Conservation (phyloP, 1,139 yeast species). For the Taphrina deformans region DNA sequence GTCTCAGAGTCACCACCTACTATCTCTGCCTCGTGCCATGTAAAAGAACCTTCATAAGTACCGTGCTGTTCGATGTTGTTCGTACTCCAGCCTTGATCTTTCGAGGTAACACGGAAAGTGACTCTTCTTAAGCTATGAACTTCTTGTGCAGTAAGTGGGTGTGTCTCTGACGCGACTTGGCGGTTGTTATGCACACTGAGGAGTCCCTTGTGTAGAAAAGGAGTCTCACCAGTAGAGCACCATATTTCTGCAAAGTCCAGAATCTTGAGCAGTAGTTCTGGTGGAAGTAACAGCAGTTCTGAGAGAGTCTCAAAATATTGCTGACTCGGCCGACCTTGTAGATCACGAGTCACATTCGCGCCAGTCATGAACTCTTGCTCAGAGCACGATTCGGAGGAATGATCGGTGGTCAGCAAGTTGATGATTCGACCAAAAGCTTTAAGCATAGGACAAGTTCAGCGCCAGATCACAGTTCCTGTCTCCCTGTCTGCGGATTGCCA, state of each 20-base stretch:
- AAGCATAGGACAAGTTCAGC: neutral
- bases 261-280: neutral
- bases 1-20: neutral
- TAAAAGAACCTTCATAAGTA: conserved; percentile 13
- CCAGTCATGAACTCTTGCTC: neutral
- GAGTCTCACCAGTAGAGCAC: neutral
- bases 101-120: neutral
- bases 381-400: neutral
- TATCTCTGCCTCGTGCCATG: conserved; percentile 26
- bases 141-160: neutral
- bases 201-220: neutral
- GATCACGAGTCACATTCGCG: neutral
- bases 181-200: neutral
- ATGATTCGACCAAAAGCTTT: neutral
- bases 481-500: no score
- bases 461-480: no score
- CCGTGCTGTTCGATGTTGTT: neutral
- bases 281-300: neutral
- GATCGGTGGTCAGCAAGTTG: neutral
- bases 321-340: neutral
- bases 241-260: conserved; percentile 14
- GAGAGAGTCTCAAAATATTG: neutral
- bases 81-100: conserved; percentile 25
- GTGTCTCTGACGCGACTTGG: conserved; percentile 4
- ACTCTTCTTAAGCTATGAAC: neutral